Conservation (phyloP, 2,329 filamentous ascomycete species). For the Colletotrichum trifolii region DNA sequence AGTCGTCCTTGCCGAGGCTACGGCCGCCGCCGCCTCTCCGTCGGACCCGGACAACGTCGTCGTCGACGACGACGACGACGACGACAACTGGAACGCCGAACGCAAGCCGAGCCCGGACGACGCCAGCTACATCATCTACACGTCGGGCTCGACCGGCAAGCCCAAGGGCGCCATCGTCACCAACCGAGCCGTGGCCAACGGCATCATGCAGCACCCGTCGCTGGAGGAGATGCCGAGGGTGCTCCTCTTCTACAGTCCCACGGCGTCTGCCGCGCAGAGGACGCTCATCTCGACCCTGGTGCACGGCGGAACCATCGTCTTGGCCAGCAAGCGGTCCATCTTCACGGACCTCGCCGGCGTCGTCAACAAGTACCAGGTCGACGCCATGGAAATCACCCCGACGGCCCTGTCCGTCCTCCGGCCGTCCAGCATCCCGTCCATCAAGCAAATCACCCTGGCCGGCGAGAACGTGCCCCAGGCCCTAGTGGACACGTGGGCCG, state of each 20-base stretch:
- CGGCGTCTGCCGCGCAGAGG: constrained; percentile 37
- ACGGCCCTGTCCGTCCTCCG: constrained; percentile 38
- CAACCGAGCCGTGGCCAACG: constrained; percentile 36
- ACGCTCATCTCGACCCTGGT: constrained; percentile 37
- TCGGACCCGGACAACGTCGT: neutral
- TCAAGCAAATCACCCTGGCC: constrained; percentile 37
- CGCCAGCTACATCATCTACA: constrained; percentile 40
- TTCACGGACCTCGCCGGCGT: constrained; percentile 37
- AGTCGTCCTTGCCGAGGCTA: neutral
- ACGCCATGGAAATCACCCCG: constrained; percentile 39
- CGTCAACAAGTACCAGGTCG: constrained; percentile 36
- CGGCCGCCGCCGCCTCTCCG: no score
- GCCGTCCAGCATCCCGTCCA: neutral
- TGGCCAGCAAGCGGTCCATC: constrained; percentile 39
- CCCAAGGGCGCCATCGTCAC: constrained; percentile 42
- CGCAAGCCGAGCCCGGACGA: neutral
- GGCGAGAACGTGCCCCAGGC: constrained; percentile 39
- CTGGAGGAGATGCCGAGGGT: constrained; percentile 20
- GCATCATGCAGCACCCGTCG: neutral
- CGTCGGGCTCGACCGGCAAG: constrained; percentile 40
- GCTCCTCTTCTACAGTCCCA: constrained; percentile 41
- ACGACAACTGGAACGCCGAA: neutral
- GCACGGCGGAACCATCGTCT: constrained; percentile 39
- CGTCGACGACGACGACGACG: neutral
- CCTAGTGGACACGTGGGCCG: constrained; percentile 32